A percentile compares a stretch with the other conserved stretches of the same genome.
These are phyloP conservation scores for Pseudogymnoascus sp. DNA, from an alignment of 2,329 filamentous ascomycete species.

Conservation along the genomic window DNA sequence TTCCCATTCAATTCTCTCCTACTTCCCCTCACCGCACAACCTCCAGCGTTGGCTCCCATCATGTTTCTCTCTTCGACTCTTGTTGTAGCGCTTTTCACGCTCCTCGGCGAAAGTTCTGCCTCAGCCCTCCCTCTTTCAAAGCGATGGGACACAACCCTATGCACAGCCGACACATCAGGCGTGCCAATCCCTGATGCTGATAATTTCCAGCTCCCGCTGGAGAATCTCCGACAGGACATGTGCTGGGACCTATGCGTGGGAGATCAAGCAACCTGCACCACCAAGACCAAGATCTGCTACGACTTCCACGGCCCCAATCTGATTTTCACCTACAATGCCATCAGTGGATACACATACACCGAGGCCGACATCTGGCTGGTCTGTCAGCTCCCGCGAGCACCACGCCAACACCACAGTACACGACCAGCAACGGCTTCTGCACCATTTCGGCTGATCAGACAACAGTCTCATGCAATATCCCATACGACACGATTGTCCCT, in stretches of 20 bases:
- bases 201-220: background rate
- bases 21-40: background rate
- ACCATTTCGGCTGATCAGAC: background rate
- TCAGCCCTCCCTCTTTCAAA: background rate
- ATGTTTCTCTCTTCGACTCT: background rate
- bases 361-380: background rate
- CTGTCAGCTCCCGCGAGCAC: background rate
- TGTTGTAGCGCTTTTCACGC: background rate
- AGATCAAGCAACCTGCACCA: background rate
- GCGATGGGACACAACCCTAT: conserved; percentile 1
- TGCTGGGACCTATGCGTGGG: conserved; percentile 6
- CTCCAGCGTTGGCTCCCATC: background rate
- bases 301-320: conserved; percentile 3
- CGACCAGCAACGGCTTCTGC: conserved; percentile 1
- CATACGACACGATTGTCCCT: background rate
- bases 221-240: conserved; percentile 2
- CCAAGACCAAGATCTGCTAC: conserved; percentile 1
- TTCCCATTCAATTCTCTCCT: background rate
- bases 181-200: conserved; percentile 3
- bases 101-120: background rate
- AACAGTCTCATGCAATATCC: background rate
- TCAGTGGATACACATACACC: conserved; percentile 4
- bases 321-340: background rate
- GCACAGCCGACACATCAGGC: background rate
- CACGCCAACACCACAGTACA: background rate